phyloP scores from a whole-genome alignment of 495 filamentous ascomycete genomes.

The Penicillium maclennaniae region DNA sequence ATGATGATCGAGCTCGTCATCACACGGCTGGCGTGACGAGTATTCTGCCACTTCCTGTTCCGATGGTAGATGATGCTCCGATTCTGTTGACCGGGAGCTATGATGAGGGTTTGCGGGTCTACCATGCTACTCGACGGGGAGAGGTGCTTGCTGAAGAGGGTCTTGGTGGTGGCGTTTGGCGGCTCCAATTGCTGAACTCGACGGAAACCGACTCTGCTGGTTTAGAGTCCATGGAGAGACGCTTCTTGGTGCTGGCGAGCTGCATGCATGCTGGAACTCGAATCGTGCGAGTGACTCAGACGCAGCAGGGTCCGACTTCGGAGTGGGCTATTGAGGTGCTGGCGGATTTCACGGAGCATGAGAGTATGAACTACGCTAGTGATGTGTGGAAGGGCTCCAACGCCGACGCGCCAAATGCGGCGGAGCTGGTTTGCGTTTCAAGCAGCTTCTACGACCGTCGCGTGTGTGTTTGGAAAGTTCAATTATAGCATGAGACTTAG shows the following conservation, averaged over 20 bases:
- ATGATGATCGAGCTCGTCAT: conserved; percentile 38
- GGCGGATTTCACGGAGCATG: conserved; percentile 76
- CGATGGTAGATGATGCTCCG: conserved; percentile 33
- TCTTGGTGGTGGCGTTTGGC: conserved; percentile 88
- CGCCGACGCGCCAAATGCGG: conserved; percentile 12
- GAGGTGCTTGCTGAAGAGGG: conserved; percentile 55
- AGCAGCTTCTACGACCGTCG: conserved; percentile 89
- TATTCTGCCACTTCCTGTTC: conserved; percentile 62
- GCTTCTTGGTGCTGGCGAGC: conserved; percentile 66
- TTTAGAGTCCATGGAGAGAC: conserved; percentile 14
- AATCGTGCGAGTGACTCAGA: conserved; percentile 54
- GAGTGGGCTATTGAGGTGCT: conserved; percentile 64
- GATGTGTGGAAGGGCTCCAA: conserved; percentile 54
- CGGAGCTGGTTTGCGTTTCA: conserved; percentile 54
- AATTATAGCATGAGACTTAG: conserved; percentile 9
- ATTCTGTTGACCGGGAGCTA: conserved; percentile 85
- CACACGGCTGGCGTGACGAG: conserved; percentile 87
- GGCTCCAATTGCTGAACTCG: conserved; percentile 59
- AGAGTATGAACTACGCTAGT: conserved; percentile 95
- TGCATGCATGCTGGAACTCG: conserved; percentile 89
- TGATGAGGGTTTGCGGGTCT: conserved; percentile 78
- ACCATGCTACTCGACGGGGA: conserved; percentile 37
- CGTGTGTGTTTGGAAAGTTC: conserved; percentile 69
- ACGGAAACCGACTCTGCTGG: neutral
- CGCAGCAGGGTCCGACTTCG: conserved; percentile 7